These are phyloP conservation scores for Lodderomyces pseudojiufengensis DNA, from an alignment of 1,139 yeast genomes.

Conservation along the genomic window DNA sequence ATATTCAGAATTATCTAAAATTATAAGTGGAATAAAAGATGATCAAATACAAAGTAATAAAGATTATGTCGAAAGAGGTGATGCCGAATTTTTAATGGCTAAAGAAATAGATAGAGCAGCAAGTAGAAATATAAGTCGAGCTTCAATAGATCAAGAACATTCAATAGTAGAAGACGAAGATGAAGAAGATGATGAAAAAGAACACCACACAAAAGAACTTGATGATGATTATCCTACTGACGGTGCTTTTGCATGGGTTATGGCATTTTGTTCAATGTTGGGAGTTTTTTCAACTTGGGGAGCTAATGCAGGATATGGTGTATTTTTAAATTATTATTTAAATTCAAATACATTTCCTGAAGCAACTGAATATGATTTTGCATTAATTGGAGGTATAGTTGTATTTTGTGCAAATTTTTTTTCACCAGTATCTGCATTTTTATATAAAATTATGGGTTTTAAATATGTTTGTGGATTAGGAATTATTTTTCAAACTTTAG, in stretches of 20 bases:
- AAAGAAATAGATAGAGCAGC: slow-evolving; percentile 20
- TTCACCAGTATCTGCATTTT: slow-evolving; percentile 49
- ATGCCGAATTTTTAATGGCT: slow-evolving; percentile 23
- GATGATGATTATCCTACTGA: slow-evolving; percentile 46
- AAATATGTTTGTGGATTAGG: slow-evolving; percentile 45
- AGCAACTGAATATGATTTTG: slow-evolving; percentile 58
- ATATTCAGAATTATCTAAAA: slow-evolving; percentile 26
- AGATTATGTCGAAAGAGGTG: slow-evolving; percentile 17
- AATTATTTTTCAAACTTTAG: slow-evolving; percentile 47
- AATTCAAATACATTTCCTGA: slow-evolving; percentile 46
- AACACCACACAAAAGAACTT: too few relatives aligned
- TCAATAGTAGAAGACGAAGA: background rate
- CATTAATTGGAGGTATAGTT: slow-evolving; percentile 66
- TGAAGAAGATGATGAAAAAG: slow-evolving; percentile 6
- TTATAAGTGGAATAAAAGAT: slow-evolving; percentile 31
- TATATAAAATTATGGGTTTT: slow-evolving; percentile 33
- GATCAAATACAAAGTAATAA: slow-evolving; percentile 21
- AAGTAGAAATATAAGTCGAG: slow-evolving; percentile 6
- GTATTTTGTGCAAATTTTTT: slow-evolving; percentile 55
- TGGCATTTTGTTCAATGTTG: slow-evolving; percentile 51
- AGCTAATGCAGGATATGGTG: slow-evolving; percentile 65
- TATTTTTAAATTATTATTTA: slow-evolving; percentile 57
- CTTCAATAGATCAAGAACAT: background rate
- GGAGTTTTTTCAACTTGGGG: slow-evolving; percentile 68
- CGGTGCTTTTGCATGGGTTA: slow-evolving; percentile 70